A percentile compares a stretch with the other conserved stretches of the same genome.
Evolutionary conservation across 1,284 basidiomycete species (phyloP).

Genomic region (Laetiporus sulphureus): DNA sequence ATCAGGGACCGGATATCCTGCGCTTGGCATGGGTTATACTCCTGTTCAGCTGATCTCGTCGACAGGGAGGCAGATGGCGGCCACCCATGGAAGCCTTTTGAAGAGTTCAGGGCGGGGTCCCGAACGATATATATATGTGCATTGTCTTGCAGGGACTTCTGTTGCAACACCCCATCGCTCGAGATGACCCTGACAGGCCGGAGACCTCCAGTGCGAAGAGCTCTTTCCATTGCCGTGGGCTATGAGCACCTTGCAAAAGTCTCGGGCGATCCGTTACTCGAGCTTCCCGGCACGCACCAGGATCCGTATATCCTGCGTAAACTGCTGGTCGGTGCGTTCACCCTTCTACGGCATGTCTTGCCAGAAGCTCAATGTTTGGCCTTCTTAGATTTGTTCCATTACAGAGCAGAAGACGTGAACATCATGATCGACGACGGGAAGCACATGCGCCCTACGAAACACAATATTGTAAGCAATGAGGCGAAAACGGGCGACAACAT

Average conservation of each 20-base stretch:
- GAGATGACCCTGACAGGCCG: too few relatives aligned
- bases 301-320: constrained; percentile 9
- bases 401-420: constrained; percentile 13
- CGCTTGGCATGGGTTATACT: too few relatives aligned
- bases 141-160: too few relatives aligned
- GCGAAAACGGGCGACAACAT: not conserved
- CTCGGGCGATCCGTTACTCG: not conserved
- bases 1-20: too few relatives aligned
- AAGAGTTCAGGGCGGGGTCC: too few relatives aligned
- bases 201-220: constrained; percentile 10
- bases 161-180: too few relatives aligned
- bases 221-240: constrained; percentile 11
- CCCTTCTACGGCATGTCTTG: too few relatives aligned
- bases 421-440: constrained; percentile 11
- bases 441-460: constrained; percentile 12
- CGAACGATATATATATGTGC: too few relatives aligned
- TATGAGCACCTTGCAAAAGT: constrained; percentile 6
- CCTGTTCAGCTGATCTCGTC: too few relatives aligned
- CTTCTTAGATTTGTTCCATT: constrained; percentile 12
- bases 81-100: too few relatives aligned
- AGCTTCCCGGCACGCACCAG: constrained; percentile 11
- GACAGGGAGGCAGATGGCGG: too few relatives aligned
- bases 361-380: too few relatives aligned
- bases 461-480: constrained; percentile 19
- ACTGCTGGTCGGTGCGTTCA: constrained; percentile 5